Conservation (phyloP, 768 basidiomycete genomes). For the Lyophyllum semitale region DNA sequence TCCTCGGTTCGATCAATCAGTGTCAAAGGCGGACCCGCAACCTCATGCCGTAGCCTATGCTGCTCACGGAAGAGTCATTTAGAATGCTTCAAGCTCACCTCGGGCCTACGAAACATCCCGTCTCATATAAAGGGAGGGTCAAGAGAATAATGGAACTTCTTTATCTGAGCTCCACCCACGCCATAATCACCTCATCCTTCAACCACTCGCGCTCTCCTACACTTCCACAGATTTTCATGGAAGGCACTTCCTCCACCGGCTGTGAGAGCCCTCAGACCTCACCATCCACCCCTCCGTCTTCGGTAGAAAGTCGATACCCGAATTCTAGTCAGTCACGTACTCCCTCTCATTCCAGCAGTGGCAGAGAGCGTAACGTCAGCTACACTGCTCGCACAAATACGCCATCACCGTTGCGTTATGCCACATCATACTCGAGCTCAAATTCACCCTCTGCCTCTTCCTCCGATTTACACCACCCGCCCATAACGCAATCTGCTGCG, state of each 20-base stretch:
- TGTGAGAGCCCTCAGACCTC: not conserved
- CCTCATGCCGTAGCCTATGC: constrained; percentile 13
- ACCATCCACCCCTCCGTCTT: not conserved
- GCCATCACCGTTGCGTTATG: constrained; percentile 14
- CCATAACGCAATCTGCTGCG: not conserved
- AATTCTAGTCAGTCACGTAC: not conserved
- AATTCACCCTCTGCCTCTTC: not conserved
- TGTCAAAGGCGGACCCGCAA: constrained; percentile 10
- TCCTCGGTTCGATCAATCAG: not conserved
- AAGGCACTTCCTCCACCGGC: not conserved
- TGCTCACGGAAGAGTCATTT: constrained; percentile 13
- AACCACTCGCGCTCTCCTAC: not conserved
- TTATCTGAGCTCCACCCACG: not conserved
- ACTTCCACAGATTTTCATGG: not conserved
- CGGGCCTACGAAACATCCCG: not conserved
- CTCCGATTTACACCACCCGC: not conserved
- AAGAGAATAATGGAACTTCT: not conserved
- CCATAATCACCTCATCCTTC: not conserved
- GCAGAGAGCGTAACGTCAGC: constrained; percentile 4
- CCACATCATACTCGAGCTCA: constrained; percentile 12
- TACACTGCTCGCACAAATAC: constrained; percentile 13
- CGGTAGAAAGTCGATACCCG: not conserved
- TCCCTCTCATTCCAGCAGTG: not conserved
- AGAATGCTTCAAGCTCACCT: not conserved
- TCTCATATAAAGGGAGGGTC: constrained; percentile 4